Evolutionary conservation across 495 filamentous ascomycete genomes (phyloP), one percentile per base, ranked within the genome.

Genomic region (Paragyromitra xinjiangensis): DNA sequence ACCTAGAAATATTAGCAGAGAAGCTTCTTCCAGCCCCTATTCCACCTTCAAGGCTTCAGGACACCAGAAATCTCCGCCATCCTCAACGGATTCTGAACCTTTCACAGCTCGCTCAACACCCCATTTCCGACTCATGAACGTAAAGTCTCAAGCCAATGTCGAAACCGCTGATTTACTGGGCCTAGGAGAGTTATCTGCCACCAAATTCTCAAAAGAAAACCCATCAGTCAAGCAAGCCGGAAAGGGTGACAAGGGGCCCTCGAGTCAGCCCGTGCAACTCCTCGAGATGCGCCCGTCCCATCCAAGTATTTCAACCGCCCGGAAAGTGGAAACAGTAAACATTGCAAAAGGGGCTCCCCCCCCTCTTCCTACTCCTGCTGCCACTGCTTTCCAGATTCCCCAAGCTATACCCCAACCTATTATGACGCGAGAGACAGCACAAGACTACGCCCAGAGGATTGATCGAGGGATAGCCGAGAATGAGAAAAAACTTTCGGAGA

Each of bases 371-470:
- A 12, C 8, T 56, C 6, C n/a, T 29, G 9, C 53, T 29, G 4
- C 8, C 3, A 22, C n/a, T 26, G n/a, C 50, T 24, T 19, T 19
- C 19, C 40, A 24, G 14, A 7, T 1, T 39, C n/a, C 68, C 14
- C n/a, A 3, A 14, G 19, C 9, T 6, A 5, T 48, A 16, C 3
- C 8, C n/a, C 16, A 62, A 16, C 37, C 45, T 22, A 12, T 12
- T 9, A 48, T 24, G 34, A 39, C 5, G 11, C 22, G 56, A 56
- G 39, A 76, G 14, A 72, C 22, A 26, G 14, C 45, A 16, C 69
- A 73, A 22, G 53, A 61, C n/a, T 61, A 64, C 34, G 53, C 29
- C 5, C 42, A 22, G 39, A 45, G 61, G n/a, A 71, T 73, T 12
- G n/a, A 53, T 19, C 59, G 55, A 8, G n/a, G 34, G 26, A 58